Evolutionary conservation across 192 early-diverging fungal genomes (phyloP).

Genomic region (Rhizophagus sp.): DNA sequence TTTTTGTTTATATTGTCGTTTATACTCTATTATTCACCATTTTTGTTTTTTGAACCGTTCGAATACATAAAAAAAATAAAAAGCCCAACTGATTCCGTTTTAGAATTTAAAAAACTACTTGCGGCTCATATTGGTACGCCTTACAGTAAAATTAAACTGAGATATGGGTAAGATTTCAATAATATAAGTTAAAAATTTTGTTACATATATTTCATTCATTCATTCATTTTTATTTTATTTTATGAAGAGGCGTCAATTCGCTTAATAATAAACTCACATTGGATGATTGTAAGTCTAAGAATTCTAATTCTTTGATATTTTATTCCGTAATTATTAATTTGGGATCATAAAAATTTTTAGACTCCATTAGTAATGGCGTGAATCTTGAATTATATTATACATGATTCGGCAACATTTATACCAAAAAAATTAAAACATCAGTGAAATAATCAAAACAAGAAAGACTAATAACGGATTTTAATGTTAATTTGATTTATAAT

Average conservation of each 20-base stretch:
- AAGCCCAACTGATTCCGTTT: neutral
- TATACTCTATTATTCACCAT: neutral
- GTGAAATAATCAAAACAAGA: no score
- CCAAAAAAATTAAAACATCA: no score
- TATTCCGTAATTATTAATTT: neutral
- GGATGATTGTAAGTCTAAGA: neutral
- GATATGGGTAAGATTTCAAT: neutral
- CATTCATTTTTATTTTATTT: neutral
- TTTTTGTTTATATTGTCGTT: neutral
- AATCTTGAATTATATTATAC: neutral
- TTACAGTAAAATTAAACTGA: neutral
- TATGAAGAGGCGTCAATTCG: neutral
- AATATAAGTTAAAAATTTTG: no score
- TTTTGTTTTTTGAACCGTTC: neutral
- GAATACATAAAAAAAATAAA: neutral
- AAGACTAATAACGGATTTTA: neutral
- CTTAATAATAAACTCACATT: conserved; percentile 1
- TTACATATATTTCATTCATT: neutral
- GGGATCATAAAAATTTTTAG: neutral
- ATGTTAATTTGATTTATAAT: no score
- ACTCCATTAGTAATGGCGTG: neutral
- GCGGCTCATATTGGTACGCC: neutral
- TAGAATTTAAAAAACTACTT: neutral
- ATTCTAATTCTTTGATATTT: neutral
- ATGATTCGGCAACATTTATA: neutral